Evolutionary conservation across 148 eudicot species (phyloP).

Genomic region (Euryodendron excelsum): DNA sequence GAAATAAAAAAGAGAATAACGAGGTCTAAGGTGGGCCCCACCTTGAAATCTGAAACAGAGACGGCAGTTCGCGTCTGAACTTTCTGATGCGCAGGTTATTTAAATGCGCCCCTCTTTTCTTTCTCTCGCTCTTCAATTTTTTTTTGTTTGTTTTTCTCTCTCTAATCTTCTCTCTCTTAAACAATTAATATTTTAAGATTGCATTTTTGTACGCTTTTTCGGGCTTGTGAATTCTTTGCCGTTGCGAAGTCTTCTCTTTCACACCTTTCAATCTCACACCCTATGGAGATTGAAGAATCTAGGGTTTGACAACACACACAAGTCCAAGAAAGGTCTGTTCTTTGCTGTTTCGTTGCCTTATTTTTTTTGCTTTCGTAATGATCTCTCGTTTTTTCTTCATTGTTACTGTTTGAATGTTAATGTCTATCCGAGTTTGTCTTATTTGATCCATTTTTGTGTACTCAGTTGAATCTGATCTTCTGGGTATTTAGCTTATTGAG

Average conservation of each 20-base stretch:
- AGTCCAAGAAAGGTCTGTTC: conserved; percentile 42
- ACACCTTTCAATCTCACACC: conserved; percentile 32
- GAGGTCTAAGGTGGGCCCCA: conserved; percentile 48
- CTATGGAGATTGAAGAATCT: conserved; percentile 36
- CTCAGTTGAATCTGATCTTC: conserved; percentile 7
- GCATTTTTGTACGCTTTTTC: conserved; percentile 22
- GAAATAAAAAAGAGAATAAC: background rate
- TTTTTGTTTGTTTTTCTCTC: background rate
- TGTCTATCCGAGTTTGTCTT: conserved; percentile 7
- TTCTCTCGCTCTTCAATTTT: conserved; percentile 8
- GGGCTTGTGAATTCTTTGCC: conserved; percentile 32
- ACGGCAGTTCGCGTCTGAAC: conserved; percentile 50
- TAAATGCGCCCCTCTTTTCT: conserved; percentile 22
- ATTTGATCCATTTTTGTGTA: conserved; percentile 10
- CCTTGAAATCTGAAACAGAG: conserved; percentile 58
- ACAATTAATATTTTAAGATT: conserved; percentile 19
- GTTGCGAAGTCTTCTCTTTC: conserved; percentile 49
- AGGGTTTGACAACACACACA: conserved; percentile 43
- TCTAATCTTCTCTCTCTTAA: background rate
- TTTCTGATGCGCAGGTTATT: conserved; percentile 20
- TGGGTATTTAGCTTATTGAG: background rate
- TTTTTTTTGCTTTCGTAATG: background rate
- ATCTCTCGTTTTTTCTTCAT: background rate
- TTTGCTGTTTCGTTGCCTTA: conserved; percentile 6
- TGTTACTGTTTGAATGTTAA: background rate